phyloP scores from a whole-genome alignment of 257 asterid species.

The Mitragyna speciosa region DNA sequence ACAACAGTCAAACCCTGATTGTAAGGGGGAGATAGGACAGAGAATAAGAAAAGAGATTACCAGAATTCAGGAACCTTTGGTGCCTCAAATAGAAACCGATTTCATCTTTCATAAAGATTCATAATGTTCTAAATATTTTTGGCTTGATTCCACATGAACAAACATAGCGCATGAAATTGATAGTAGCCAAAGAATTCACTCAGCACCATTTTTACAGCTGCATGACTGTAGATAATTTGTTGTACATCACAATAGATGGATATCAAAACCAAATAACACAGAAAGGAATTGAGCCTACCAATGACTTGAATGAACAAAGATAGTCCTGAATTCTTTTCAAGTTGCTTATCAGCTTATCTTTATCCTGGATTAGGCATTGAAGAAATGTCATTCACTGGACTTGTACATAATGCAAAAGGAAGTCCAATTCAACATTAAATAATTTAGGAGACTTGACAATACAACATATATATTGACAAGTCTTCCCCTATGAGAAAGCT shows the following conservation, averaged over 20 bases:
- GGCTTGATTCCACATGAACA: too few relatives aligned
- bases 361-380: slow-evolving; percentile 60
- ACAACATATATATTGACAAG: background rate
- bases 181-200: too few relatives aligned
- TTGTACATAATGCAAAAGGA: background rate
- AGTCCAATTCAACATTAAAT: background rate
- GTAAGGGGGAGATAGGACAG: slow-evolving; percentile 19
- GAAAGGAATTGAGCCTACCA: slow-evolving; percentile 48
- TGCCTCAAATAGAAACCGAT: too few relatives aligned
- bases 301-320: slow-evolving; percentile 86
- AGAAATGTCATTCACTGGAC: slow-evolving; percentile 18
- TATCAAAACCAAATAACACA: slow-evolving; percentile 5
- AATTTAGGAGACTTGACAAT: background rate
- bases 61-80: background rate
- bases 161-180: background rate
- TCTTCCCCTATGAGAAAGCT: slow-evolving; percentile 1
- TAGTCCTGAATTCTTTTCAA: slow-evolving; percentile 88
- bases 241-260: background rate
- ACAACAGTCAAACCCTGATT: slow-evolving; percentile 81
- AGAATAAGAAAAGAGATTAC: background rate
- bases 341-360: slow-evolving; percentile 74
- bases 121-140: too few relatives aligned
- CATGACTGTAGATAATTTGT: background rate
- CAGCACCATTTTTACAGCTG: background rate
- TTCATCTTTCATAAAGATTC: too few relatives aligned